phyloP scores from a whole-genome alignment of 257 asterid genomes.

The Knoxia roxburghii region DNA sequence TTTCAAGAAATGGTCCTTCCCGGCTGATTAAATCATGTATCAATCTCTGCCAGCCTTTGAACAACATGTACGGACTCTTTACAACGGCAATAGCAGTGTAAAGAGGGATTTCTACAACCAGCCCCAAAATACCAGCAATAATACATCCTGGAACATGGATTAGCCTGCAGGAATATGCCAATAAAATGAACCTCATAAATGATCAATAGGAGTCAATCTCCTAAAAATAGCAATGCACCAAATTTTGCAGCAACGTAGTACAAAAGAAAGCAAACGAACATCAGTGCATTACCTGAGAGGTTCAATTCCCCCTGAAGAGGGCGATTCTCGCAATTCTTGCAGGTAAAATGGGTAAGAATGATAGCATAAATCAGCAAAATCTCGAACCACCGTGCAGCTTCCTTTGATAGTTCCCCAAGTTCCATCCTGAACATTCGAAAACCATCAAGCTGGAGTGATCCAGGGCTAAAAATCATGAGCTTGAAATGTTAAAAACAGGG shows the following conservation, averaged over 20 bases:
- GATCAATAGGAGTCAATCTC: neutral
- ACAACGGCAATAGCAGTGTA: constrained; percentile 70
- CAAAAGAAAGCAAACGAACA: neutral
- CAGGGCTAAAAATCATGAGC: neutral
- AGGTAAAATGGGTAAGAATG: constrained; percentile 64
- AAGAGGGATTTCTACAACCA: constrained; percentile 81
- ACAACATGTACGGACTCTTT: constrained; percentile 85
- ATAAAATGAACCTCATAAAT: neutral
- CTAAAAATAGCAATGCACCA: neutral
- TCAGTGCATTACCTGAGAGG: constrained; percentile 93
- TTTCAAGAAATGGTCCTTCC: constrained; percentile 90
- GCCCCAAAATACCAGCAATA: constrained; percentile 64
- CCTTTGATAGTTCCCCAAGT: constrained; percentile 84
- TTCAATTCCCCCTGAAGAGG: constrained; percentile 42
- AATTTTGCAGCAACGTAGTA: neutral
- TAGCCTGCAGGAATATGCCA: constrained; percentile 42
- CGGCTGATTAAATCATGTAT: constrained; percentile 83
- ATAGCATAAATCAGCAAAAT: constrained; percentile 83
- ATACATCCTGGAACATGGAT: constrained; percentile 85
- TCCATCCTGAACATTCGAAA: constrained; percentile 62
- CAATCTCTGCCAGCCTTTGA: constrained; percentile 90
- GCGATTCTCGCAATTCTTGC: constrained; percentile 59
- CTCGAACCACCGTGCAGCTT: constrained; percentile 81
- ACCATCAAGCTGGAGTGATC: neutral
- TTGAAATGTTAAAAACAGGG: neutral